Percentiles rank a stretch among this genome's conserved stretches.
phyloP scores from a whole-genome alignment of 2,329 filamentous ascomycete species.

The Emergomyces pasteurianus region DNA sequence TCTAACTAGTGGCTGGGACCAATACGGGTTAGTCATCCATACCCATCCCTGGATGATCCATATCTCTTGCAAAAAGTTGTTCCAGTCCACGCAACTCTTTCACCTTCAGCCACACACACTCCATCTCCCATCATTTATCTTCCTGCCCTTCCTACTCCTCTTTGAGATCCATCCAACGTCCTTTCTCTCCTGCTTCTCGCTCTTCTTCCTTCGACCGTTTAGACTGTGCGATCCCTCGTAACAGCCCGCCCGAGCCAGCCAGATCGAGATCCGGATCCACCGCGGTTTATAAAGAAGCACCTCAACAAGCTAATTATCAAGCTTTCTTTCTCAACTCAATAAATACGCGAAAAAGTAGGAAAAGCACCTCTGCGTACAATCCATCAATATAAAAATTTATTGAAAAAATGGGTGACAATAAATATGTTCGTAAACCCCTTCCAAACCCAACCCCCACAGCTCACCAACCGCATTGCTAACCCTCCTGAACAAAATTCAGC shows the following conservation, averaged over 20 bases:
- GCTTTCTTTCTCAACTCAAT: background rate
- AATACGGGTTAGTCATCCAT: background rate
- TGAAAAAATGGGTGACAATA: conserved; percentile 5
- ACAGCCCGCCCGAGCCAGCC: background rate
- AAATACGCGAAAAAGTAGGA: background rate
- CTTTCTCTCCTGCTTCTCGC: background rate
- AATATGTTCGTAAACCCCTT: conserved; percentile 4
- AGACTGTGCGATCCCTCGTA: background rate
- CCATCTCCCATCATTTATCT: background rate
- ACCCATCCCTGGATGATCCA: too few relatives aligned
- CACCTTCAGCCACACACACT: background rate
- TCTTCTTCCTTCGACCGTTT: background rate
- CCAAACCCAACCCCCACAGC: background rate
- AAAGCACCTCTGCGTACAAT: background rate
- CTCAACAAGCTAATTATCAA: background rate
- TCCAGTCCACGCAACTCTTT: background rate
- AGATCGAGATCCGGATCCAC: background rate
- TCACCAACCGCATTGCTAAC: background rate
- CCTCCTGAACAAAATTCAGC: background rate
- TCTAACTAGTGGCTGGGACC: background rate
- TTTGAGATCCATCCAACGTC: background rate
- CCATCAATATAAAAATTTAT: background rate
- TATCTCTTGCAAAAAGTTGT: too few relatives aligned
- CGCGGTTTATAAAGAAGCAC: background rate
- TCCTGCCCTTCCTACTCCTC: background rate